Evolutionary conservation across 495 filamentous ascomycete species (phyloP).

Genomic region (Penicillium atrosanguineum): DNA sequence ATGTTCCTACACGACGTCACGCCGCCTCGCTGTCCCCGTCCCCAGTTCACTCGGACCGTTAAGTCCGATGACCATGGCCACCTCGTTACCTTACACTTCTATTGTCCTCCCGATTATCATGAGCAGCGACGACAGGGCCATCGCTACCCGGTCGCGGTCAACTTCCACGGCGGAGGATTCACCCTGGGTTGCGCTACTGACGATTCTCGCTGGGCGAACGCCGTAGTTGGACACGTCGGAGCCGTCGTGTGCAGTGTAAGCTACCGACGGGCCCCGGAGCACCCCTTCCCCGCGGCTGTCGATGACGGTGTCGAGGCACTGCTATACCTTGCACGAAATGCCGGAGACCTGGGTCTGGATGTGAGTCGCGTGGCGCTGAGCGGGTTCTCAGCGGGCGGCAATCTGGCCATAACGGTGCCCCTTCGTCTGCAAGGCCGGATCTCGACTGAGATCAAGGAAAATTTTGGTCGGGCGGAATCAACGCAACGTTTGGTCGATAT

Average conservation of each 20-base stretch:
- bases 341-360: constrained; percentile 56
- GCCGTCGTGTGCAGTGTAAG: constrained; percentile 70
- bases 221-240: constrained; percentile 50
- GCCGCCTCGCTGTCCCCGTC: constrained; percentile 61
- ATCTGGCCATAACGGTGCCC: constrained; percentile 78
- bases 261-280: constrained; percentile 75
- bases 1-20: constrained; percentile 74
- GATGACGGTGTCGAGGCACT: constrained; percentile 74
- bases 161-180: constrained; percentile 79
- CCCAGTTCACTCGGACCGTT: constrained; percentile 64
- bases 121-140: constrained; percentile 34
- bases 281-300: constrained; percentile 72
- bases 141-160: constrained; percentile 60
- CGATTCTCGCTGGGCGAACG: constrained; percentile 66
- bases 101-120: constrained; percentile 65
- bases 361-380: constrained; percentile 64
- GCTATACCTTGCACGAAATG: constrained; percentile 60
- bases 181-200: constrained; percentile 69
- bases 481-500: constrained; percentile 36
- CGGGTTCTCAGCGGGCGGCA: constrained; percentile 87
- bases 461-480: constrained; percentile 34
- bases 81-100: constrained; percentile 73
- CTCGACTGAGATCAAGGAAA: constrained; percentile 24
- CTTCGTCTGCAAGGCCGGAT: constrained; percentile 54
- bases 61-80: constrained; percentile 51